Evolutionary conservation across 164 flowering plant species (phyloP).

Genomic region (Pachysandra terminalis): DNA sequence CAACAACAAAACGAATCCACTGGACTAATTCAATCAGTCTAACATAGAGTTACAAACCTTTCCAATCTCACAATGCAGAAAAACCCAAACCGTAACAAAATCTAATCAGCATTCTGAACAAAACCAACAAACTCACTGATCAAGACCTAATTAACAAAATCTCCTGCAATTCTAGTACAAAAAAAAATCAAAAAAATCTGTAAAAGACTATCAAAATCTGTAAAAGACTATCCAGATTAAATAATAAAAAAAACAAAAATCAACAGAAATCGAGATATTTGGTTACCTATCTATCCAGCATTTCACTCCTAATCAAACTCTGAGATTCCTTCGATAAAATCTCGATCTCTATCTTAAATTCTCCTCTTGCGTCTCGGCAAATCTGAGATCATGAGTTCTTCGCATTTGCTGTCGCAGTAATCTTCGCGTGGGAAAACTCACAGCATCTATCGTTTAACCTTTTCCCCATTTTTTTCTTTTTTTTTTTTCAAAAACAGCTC

Average conservation of each 20-base stretch:
- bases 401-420: background rate
- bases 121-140: background rate
- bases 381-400: conserved; percentile 10
- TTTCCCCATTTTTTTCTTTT: no score
- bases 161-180: background rate
- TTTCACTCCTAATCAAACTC: conserved; percentile 5
- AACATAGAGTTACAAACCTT: background rate
- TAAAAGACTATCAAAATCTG: conserved; percentile 1
- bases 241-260: background rate
- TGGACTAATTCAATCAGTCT: background rate
- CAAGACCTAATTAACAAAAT: background rate
- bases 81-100: background rate
- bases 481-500: no score
- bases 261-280: background rate
- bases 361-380: background rate
- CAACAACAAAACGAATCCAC: background rate
- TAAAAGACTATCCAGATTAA: background rate
- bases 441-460: background rate
- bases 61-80: background rate
- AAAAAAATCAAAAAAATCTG: background rate
- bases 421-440: conserved; percentile 8
- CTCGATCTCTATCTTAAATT: background rate
- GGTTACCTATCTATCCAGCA: background rate
- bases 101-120: background rate
- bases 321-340: background rate